phyloP scores from a whole-genome alignment of 768 basidiomycete genomes.

The Dacryopinax spathularia region DNA sequence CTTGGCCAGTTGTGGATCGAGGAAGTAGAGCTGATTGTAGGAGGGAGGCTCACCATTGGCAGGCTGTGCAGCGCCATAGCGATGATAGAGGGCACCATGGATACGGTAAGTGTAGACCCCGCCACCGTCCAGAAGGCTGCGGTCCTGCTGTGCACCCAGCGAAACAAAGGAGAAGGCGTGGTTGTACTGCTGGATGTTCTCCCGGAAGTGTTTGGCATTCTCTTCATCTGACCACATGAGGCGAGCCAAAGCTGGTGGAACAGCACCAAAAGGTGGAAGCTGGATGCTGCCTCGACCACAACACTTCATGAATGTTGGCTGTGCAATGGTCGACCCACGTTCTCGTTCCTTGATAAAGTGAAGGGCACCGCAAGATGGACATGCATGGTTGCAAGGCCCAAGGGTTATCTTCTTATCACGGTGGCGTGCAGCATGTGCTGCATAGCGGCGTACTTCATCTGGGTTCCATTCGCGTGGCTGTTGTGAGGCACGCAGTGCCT shows the following conservation, averaged over 20 bases:
- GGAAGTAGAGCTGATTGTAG: conserved; percentile 1
- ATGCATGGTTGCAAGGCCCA: background rate
- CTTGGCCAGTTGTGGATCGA: background rate
- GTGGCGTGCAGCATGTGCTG: background rate
- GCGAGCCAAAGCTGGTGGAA: background rate
- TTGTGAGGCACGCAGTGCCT: background rate
- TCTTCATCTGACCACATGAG: background rate
- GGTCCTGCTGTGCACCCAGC: background rate
- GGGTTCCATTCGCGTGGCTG: background rate
- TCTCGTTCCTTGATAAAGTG: background rate
- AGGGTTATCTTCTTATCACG: background rate
- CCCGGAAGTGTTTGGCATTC: background rate
- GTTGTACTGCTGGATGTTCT: background rate
- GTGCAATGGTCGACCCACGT: background rate
- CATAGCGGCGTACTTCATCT: background rate
- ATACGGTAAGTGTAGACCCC: background rate
- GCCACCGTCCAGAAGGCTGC: background rate
- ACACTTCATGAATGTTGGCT: background rate
- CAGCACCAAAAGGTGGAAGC: background rate
- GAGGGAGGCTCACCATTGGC: background rate
- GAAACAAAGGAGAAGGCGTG: background rate
- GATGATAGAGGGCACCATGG: background rate
- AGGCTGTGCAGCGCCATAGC: background rate
- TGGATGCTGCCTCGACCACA: background rate
- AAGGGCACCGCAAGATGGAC: background rate